Base-by-base conservation (phyloP, 2,329 filamentous ascomycete species). In the Cercospora brassicicola region DNA sequence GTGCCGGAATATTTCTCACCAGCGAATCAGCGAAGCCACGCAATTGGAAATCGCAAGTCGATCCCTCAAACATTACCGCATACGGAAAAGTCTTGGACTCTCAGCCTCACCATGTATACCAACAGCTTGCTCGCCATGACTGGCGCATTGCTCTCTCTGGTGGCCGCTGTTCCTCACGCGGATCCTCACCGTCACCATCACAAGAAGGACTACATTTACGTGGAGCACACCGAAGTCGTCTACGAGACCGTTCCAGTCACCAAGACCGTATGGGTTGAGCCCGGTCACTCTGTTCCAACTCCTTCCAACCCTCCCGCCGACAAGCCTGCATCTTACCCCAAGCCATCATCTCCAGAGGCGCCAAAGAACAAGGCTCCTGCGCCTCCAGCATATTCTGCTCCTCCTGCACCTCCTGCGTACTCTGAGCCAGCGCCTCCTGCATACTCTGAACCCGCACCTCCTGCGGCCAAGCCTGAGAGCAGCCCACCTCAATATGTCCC, bases 161-260 rank as follows among this genome's bases (percentile, higher is more conserved):
- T 71, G 55, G 74, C 72, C 53, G 76, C 76, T 33, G 73, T 78
- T n/a, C 76, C 76, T 20, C 70, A 76, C 67, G 71, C 66, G 23
- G 71, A 64, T 39, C 36, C 61, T 39, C 69, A 68, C 59, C 67
- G 39, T 33, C 69, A 70, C 31, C 66, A 66, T 20, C 72, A 72
- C 68, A 80, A 81, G 69, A 80, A 80, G 69, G 81, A 81, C 61
- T 75, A 84, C 42, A 82, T 84, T 64, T 85, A 81, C 78, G 79
- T 84, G 70, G 86, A 84, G 30, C 80, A 84, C 59, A 81, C 79
- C 42, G 79, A 82, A 23, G 77, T 82, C 62, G 82, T 82, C 64
- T 81, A 82, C 73, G 82, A 83, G 64, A 87, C 84, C 51, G 76
- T 87, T 60, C 78, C 81, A 62, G 77, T 83, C 66, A 83, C 82